phyloP scores from a whole-genome alignment of 2,329 filamentous ascomycete genomes.

The Zasmidium cellare region DNA sequence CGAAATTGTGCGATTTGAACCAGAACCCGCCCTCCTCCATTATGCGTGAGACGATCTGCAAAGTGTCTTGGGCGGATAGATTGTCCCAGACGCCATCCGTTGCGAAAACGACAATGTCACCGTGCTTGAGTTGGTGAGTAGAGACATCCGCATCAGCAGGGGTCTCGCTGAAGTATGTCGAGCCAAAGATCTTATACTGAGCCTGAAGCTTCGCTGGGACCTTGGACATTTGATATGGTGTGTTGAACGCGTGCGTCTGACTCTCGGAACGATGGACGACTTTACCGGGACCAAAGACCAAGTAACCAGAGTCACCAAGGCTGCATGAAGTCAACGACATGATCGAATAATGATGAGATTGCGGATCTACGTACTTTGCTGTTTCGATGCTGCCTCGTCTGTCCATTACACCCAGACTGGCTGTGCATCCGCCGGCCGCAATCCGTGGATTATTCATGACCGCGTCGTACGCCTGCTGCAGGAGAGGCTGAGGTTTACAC shows the following conservation, averaged over 20 bases:
- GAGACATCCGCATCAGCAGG: constrained; percentile 82
- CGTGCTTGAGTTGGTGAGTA: constrained; percentile 75
- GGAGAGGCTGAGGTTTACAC: constrained; percentile 61
- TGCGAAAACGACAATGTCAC: constrained; percentile 89
- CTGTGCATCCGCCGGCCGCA: constrained; percentile 84
- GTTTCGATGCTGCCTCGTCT: constrained; percentile 76
- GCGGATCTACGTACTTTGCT: constrained; percentile 62
- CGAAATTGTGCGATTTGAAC: constrained; percentile 28
- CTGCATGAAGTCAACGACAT: constrained; percentile 30
- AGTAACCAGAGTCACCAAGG: constrained; percentile 90
- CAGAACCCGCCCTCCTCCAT: constrained; percentile 61
- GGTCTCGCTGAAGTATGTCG: constrained; percentile 68
- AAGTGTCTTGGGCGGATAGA: constrained; percentile 83
- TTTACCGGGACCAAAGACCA: constrained; percentile 81
- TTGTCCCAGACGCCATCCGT: constrained; percentile 98
- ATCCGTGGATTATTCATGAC: constrained; percentile 74
- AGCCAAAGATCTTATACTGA: constrained; percentile 79
- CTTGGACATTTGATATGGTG: constrained; percentile 89
- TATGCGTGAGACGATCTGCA: constrained; percentile 66
- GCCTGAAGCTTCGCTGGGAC: constrained; percentile 77
- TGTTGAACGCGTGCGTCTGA: constrained; percentile 97
- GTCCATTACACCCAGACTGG: constrained; percentile 77
- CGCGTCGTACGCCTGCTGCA: constrained; percentile 81
- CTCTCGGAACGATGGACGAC: constrained; percentile 80
- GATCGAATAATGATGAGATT: neutral